phyloP scores from a whole-genome alignment of 495 filamentous ascomycete genomes.

The Xylaria castorea region DNA sequence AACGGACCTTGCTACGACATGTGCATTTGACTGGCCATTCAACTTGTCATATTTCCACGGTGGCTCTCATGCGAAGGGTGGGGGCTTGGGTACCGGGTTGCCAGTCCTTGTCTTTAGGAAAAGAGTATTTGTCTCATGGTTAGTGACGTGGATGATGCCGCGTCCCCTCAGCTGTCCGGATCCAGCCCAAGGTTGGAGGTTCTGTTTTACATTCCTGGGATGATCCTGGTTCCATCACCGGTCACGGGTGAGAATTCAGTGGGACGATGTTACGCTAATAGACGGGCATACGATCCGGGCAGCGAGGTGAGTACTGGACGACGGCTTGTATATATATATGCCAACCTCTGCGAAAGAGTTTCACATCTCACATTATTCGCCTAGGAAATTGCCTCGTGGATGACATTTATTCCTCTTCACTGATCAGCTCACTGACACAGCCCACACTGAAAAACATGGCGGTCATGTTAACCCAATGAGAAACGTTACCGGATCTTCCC shows the following conservation, averaged over 20 bases:
- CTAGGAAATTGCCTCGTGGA: slow-evolving; percentile 35
- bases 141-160: slow-evolving; percentile 40
- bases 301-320: slow-evolving; percentile 56
- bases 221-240: slow-evolving; percentile 38
- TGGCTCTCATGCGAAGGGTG: slow-evolving; percentile 39
- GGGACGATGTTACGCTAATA: slow-evolving; percentile 42
- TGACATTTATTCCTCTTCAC: slow-evolving; percentile 15
- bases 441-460: slow-evolving; percentile 11
- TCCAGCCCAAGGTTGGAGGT: slow-evolving; percentile 40
- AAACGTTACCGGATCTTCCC: slow-evolving; percentile 15
- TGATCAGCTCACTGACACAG: slow-evolving; percentile 24
- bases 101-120: slow-evolving; percentile 23
- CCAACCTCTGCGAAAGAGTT: slow-evolving; percentile 48
- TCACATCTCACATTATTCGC: slow-evolving; percentile 36
- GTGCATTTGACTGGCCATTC: slow-evolving; percentile 44
- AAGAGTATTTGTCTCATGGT: slow-evolving; percentile 35
- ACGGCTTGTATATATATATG: slow-evolving; percentile 55
- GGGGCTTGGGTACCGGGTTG: slow-evolving; percentile 23
- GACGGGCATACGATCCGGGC: slow-evolving; percentile 51
- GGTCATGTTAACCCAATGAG: background rate
- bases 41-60: slow-evolving; percentile 38
- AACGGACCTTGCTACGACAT: slow-evolving; percentile 41
- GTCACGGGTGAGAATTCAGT: slow-evolving; percentile 36
- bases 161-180: slow-evolving; percentile 46
- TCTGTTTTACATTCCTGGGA: slow-evolving; percentile 37